Conservation (phyloP, 192 early-diverging fungal genomes). For the Mortierella alpina region DNA sequence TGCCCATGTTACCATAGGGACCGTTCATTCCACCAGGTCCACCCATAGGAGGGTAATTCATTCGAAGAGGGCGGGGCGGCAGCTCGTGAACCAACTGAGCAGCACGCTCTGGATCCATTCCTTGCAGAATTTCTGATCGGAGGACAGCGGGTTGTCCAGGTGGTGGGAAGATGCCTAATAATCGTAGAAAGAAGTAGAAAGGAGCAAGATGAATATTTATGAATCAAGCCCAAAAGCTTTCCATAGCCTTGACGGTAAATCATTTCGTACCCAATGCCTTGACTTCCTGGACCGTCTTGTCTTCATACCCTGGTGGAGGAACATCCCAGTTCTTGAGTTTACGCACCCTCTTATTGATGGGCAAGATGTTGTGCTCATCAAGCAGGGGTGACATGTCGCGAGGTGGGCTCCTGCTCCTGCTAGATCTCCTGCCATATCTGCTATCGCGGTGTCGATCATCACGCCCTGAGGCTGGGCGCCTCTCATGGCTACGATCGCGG, state of each 20-base stretch:
- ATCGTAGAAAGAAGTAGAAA: not conserved
- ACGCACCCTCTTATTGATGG: slow-evolving; percentile 79
- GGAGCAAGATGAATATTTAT: not conserved
- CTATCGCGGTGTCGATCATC: slow-evolving; percentile 57
- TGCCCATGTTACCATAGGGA: slow-evolving; percentile 47
- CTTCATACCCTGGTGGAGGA: slow-evolving; percentile 89
- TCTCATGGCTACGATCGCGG: slow-evolving; percentile 60
- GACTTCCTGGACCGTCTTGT: slow-evolving; percentile 84
- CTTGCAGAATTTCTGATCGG: slow-evolving; percentile 54
- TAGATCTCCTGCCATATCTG: slow-evolving; percentile 57
- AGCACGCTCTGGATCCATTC: slow-evolving; percentile 64
- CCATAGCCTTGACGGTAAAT: not conserved
- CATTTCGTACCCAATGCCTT: slow-evolving; percentile 82
- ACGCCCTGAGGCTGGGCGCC: slow-evolving; percentile 36
- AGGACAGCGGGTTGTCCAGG: slow-evolving; percentile 71
- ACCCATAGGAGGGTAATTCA: slow-evolving; percentile 48
- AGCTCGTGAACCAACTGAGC: slow-evolving; percentile 63
- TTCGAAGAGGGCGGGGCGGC: slow-evolving; percentile 49
- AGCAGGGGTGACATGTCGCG: slow-evolving; percentile 48
- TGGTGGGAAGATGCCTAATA: slow-evolving; percentile 78
- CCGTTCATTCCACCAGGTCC: slow-evolving; percentile 54
- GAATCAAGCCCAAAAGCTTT: slow-evolving; percentile 31
- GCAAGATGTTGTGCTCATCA: slow-evolving; percentile 65
- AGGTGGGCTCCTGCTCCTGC: slow-evolving; percentile 59
- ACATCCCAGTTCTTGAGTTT: slow-evolving; percentile 95